Percentiles rank a stretch among this genome's conserved stretches.
These are phyloP conservation scores for Platismatia glauca DNA, from an alignment of 495 filamentous ascomycete genomes.

Conservation along the genomic window DNA sequence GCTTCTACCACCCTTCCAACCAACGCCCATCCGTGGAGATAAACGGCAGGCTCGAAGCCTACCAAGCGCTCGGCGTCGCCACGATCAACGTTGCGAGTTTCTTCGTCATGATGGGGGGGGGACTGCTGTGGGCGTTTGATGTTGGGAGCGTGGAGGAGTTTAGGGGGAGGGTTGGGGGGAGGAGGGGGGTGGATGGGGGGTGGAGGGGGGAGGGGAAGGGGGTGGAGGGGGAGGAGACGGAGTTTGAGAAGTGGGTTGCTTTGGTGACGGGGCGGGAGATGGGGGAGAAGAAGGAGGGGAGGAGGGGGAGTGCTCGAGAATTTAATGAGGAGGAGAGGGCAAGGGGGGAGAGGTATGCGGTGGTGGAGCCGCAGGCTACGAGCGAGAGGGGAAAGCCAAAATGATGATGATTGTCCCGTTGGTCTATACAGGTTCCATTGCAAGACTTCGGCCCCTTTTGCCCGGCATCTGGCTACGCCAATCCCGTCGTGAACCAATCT, in stretches of 20 bases:
- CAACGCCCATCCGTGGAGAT: conserved; percentile 24
- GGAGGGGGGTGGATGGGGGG: conserved; percentile 37
- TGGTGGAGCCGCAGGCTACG: background rate
- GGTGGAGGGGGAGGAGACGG: conserved; percentile 47
- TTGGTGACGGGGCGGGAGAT: conserved; percentile 50
- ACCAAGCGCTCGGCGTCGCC: conserved; percentile 74
- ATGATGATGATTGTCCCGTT: background rate
- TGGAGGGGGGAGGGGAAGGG: conserved; percentile 42
- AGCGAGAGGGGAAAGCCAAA: conserved; percentile 10
- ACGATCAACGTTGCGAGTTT: conserved; percentile 70
- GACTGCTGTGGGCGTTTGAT: conserved; percentile 59
- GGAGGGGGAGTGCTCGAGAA: conserved; percentile 8
- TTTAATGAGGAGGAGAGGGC: background rate
- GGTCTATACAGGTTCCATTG: background rate
- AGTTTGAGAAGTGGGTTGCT: conserved; percentile 64
- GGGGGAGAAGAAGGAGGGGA: conserved; percentile 42
- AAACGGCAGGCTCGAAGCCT: conserved; percentile 54
- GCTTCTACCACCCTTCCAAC: conserved; percentile 55
- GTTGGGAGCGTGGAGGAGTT: conserved; percentile 64
- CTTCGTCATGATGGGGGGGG: conserved; percentile 59
- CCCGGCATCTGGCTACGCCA: background rate
- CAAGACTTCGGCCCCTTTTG: background rate
- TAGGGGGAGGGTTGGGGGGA: conserved; percentile 42
- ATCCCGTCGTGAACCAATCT: background rate
- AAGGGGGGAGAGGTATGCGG: conserved; percentile 8